A percentile compares a stretch with the other conserved stretches of the same genome.
Evolutionary conservation across 192 early-diverging fungal genomes (phyloP).

Genomic region (Coemansia sp.): DNA sequence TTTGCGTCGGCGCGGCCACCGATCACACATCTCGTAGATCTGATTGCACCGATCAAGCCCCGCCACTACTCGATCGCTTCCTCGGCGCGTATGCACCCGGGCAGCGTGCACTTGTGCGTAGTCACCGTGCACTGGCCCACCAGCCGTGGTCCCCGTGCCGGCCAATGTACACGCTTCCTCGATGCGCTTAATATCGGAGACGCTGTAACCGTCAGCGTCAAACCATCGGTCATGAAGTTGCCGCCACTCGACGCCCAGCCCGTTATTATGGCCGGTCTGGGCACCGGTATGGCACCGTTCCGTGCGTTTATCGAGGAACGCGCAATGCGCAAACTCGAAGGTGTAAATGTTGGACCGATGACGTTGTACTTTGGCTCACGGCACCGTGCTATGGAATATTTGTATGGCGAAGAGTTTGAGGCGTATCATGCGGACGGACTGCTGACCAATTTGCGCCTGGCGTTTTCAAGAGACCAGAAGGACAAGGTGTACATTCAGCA

Average conservation of each 20-base stretch:
- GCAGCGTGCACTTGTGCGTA: conserved; percentile 86
- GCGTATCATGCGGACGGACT: conserved; percentile 89
- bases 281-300: conserved; percentile 99
- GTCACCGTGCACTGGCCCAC: conserved; percentile 90
- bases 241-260: conserved; percentile 78
- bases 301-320: conserved; percentile 96
- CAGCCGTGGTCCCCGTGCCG: conserved; percentile 68
- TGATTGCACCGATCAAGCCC: conserved; percentile 89
- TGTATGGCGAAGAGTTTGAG: conserved; percentile 97
- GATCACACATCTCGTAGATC: conserved; percentile 66
- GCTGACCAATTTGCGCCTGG: conserved; percentile 84
- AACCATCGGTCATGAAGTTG: conserved; percentile 96
- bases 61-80: conserved; percentile 99
- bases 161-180: conserved; percentile 93
- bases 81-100: conserved; percentile 80
- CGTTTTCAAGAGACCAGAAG: conserved; percentile 93
- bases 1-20: conserved; percentile 80
- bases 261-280: conserved; percentile 95
- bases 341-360: conserved; percentile 88
- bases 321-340: conserved; percentile 71
- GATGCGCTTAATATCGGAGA: conserved; percentile 66
- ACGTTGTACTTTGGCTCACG: conserved; percentile 95
- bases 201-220: conserved; percentile 82
- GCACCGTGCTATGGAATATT: conserved; percentile 88
- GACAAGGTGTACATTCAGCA: conserved; percentile 97